Evolutionary conservation across 306 rosid species (phyloP).

Genomic region (Adenanthera pavonina): DNA sequence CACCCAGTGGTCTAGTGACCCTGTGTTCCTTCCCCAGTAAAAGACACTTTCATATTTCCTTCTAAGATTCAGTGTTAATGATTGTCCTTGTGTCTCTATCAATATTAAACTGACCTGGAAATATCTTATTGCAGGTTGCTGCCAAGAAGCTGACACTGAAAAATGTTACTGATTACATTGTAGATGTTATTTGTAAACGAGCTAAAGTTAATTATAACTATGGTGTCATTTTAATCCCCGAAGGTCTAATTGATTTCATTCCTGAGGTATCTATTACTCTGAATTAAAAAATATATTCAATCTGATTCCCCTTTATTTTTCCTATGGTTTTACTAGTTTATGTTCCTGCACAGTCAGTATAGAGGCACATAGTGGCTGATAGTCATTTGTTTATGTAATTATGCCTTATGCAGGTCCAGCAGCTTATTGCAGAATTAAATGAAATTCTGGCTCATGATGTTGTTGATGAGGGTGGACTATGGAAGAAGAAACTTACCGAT

Average conservation of each 20-base stretch:
- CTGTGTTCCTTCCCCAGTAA: background rate
- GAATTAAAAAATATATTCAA: slow-evolving; percentile 21
- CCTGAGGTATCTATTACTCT: slow-evolving; percentile 79
- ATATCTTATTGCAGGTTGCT: slow-evolving; percentile 76
- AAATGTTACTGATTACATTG: slow-evolving; percentile 94
- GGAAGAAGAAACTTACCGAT: slow-evolving; percentile 88
- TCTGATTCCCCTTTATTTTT: slow-evolving; percentile 4
- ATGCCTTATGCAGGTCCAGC: slow-evolving; percentile 78
- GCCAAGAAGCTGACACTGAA: slow-evolving; percentile 91
- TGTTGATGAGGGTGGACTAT: slow-evolving; percentile 85
- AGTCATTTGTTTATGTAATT: slow-evolving; percentile 31
- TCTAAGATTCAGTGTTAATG: background rate
- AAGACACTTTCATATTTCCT: slow-evolving; percentile 18
- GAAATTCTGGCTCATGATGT: slow-evolving; percentile 84
- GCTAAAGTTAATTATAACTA: slow-evolving; percentile 76
- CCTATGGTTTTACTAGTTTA: background rate
- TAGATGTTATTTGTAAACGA: slow-evolving; percentile 80
- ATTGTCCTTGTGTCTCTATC: slow-evolving; percentile 4
- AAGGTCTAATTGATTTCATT: slow-evolving; percentile 98
- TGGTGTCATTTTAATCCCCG: slow-evolving; percentile 97
- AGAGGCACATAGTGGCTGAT: slow-evolving; percentile 7
- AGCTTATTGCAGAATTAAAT: slow-evolving; percentile 90
- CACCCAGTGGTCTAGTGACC: background rate
- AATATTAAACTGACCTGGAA: slow-evolving; percentile 33
- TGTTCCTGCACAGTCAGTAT: background rate